Evolutionary conservation across 176 grass and related monocot species (phyloP).

Genomic region (Elymus sibiricus): DNA sequence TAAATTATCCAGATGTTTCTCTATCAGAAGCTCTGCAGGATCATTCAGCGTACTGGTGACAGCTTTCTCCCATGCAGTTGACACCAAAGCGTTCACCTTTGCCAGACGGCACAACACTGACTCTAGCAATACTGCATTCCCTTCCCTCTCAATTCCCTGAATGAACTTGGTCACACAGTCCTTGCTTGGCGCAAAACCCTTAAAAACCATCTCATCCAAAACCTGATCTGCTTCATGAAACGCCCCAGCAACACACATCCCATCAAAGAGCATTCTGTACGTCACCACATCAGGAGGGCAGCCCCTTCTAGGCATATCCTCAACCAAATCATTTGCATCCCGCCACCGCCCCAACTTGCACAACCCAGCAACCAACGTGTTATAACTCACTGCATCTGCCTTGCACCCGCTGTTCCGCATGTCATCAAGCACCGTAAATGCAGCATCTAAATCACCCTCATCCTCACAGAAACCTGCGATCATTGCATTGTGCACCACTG

Average conservation of each 20-base stretch:
- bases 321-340: conserved; percentile 45
- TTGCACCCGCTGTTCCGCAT: conserved; percentile 53
- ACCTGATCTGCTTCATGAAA: conserved; percentile 34
- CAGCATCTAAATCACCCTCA: conserved; percentile 40
- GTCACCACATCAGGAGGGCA: conserved; percentile 59
- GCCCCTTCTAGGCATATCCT: conserved; percentile 56
- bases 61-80: conserved; percentile 47
- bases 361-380: conserved; percentile 45
- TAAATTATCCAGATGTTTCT: conserved; percentile 14
- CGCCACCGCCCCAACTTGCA: conserved; percentile 49
- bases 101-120: conserved; percentile 20
- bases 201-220: conserved; percentile 65
- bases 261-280: conserved; percentile 56
- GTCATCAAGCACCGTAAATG: conserved; percentile 55
- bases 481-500: conserved; percentile 55
- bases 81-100: conserved; percentile 15
- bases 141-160: conserved; percentile 44
- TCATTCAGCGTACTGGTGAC: background rate
- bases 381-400: conserved; percentile 49
- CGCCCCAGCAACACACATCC: conserved; percentile 44
- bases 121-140: conserved; percentile 20
- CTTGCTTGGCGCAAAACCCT: conserved; percentile 52
- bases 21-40: background rate
- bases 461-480: conserved; percentile 56
- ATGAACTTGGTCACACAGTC: conserved; percentile 36